Conservation (phyloP, 2,329 filamentous ascomycete species). For the Fusarium torreyae region DNA sequence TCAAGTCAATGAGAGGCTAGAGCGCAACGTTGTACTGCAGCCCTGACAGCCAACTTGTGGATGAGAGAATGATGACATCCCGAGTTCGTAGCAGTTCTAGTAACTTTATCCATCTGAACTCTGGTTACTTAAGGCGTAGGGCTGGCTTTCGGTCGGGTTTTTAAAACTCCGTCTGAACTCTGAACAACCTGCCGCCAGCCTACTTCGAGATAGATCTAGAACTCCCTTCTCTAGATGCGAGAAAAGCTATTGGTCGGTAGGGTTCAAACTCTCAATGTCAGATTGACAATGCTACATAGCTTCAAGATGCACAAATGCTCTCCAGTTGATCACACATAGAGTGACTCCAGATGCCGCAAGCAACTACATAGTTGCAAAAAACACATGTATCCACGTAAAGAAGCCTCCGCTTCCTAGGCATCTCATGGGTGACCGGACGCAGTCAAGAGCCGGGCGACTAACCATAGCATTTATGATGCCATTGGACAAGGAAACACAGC, state of each 20-base stretch:
- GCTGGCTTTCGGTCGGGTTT: background rate
- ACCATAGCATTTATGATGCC: background rate
- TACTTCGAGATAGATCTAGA: too few relatives aligned
- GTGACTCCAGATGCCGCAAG: background rate
- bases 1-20: background rate
- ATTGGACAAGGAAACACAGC: constrained; percentile 1
- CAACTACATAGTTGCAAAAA: too few relatives aligned
- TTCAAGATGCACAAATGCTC: background rate
- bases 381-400: background rate
- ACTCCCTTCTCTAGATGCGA: background rate
- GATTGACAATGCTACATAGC: background rate
- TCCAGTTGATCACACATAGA: background rate
- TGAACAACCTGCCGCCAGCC: background rate
- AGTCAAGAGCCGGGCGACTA: background rate
- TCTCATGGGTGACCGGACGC: background rate
- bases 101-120: too few relatives aligned
- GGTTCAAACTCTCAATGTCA: background rate
- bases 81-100: background rate
- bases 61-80: constrained; percentile 13
- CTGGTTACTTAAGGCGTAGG: too few relatives aligned
- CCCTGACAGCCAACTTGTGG: background rate
- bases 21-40: constrained; percentile 1
- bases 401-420: background rate
- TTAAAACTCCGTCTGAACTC: background rate
- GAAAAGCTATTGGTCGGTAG: background rate